Evolutionary conservation across 192 early-diverging fungal genomes (phyloP).

Genomic region (Coemansia erecta): DNA sequence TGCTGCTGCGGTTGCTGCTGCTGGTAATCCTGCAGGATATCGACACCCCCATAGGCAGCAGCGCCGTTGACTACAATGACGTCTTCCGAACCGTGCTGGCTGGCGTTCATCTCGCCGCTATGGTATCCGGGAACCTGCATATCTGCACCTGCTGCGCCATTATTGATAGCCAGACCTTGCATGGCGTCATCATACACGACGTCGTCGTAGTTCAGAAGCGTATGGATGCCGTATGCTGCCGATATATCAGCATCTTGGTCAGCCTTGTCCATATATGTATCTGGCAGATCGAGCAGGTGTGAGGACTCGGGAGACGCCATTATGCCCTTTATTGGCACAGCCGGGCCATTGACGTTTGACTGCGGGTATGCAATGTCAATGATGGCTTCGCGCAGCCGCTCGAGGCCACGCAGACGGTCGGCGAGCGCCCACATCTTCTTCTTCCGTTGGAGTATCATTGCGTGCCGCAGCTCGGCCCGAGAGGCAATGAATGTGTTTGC

Average conservation of each 20-base stretch:
- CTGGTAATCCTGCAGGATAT: conserved; percentile 1
- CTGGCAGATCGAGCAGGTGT: conserved; percentile 29
- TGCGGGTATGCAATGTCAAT: conserved; percentile 24
- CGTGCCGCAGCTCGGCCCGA: conserved; percentile 27
- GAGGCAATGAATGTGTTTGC: conserved; percentile 19
- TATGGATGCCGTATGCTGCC: conserved; percentile 34
- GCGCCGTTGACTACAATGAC: not conserved
- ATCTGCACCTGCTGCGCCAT: conserved; percentile 10
- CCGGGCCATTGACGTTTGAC: conserved; percentile 9
- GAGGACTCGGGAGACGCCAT: conserved; percentile 18
- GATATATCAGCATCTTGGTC: conserved; percentile 37
- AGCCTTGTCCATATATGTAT: conserved; percentile 18
- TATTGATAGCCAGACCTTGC: not conserved
- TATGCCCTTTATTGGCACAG: conserved; percentile 6
- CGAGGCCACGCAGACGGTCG: conserved; percentile 36
- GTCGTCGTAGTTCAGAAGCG: conserved; percentile 38
- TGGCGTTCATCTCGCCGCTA: not conserved
- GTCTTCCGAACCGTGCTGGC: not conserved
- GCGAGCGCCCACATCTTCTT: conserved; percentile 37
- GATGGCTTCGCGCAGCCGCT: conserved; percentile 36
- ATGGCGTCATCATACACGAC: not conserved
- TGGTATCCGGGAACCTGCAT: conserved; percentile 5
- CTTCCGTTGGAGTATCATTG: conserved; percentile 34
- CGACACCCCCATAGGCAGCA: not conserved
- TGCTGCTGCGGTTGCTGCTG: conserved; percentile 3